Evolutionary conservation across 2,329 filamentous ascomycete species (phyloP).

Genomic region (Meredithiella fracta): DNA sequence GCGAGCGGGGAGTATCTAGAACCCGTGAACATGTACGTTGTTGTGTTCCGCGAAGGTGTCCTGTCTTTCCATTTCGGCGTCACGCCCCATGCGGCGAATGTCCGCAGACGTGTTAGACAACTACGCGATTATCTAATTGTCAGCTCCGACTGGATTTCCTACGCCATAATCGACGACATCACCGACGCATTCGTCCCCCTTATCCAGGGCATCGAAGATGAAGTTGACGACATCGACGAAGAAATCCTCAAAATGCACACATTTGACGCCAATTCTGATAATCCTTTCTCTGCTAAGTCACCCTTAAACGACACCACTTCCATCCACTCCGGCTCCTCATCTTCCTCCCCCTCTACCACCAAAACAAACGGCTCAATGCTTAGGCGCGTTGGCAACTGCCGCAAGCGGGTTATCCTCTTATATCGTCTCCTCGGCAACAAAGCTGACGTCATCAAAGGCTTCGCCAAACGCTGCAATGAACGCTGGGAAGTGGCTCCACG

Average conservation of each 20-base stretch:
- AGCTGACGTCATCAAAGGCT: constrained; percentile 97
- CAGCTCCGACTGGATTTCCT: constrained; percentile 94
- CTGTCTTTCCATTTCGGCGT: constrained; percentile 95
- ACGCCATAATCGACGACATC: constrained; percentile 95
- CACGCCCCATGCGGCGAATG: constrained; percentile 90
- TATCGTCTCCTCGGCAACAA: constrained; percentile 91
- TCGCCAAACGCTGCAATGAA: constrained; percentile 95
- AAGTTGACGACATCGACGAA: constrained; percentile 95
- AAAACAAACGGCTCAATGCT: constrained; percentile 65
- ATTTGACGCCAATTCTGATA: background rate
- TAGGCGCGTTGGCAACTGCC: constrained; percentile 75
- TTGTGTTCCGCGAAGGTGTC: constrained; percentile 90
- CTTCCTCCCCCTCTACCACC: constrained; percentile 16
- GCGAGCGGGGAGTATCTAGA: constrained; percentile 82
- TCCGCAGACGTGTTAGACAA: constrained; percentile 82
- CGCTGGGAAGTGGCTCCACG: constrained; percentile 91
- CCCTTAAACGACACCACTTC: constrained; percentile 25
- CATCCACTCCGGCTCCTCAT: constrained; percentile 16
- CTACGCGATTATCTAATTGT: constrained; percentile 85
- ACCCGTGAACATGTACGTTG: constrained; percentile 92
- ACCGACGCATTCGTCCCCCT: constrained; percentile 90
- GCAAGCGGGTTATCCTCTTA: constrained; percentile 93
- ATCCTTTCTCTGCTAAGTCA: background rate
- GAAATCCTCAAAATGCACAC: constrained; percentile 71
- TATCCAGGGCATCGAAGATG: constrained; percentile 83